Evolutionary conservation across 148 eudicot genomes (phyloP), one percentile per base, ranked within the genome.

Genomic region (Persicaria maculosa): DNA sequence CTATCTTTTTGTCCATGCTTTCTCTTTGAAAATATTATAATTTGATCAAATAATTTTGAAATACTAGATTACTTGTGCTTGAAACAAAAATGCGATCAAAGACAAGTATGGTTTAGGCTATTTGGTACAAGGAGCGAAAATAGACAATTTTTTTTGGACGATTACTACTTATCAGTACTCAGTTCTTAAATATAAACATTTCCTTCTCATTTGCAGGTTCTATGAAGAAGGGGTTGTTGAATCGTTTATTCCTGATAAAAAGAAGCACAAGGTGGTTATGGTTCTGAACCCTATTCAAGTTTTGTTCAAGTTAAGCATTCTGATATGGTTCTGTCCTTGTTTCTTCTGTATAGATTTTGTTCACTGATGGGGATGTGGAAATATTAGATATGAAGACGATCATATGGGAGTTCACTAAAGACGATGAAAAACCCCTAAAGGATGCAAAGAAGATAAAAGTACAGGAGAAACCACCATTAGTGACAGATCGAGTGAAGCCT

Each of bases 341-440:
- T 78, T 40, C 68, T 22, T 70, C 16, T 44, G 54, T 71, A 53
- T 78, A 94, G 97, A 81, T 94, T 4, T 0, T 48, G 5, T 94
- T 91, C 75, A 11, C 0, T 64, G 98, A 94, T 82, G 92, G 96
- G 52, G 98, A 90, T 72, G 44, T 81, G 64, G 98, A 94, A 67
- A 11, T 71, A 11, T 76, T 94, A 58, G 79, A 79, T 76, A 85
- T 94, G 16, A 73, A 15, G 52, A 76, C 71, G 45, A 89, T 90
- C 77, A 74, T 4, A 75, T 94, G 96, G 96, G 72, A 83, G 75
- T 31, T 81, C 57, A 52, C 85, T 20, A 47, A 57, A 22, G 85
- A 74, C 43, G 84, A 19, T n/a, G 43, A 80, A 17, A 62, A 55
- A 44, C 71, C 81, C 20, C 79, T 25, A 0, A 25, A 75, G 76